These are phyloP conservation scores for Cryphonectria naterciae DNA, from an alignment of 2,329 filamentous ascomycete genomes.

Conservation along the genomic window DNA sequence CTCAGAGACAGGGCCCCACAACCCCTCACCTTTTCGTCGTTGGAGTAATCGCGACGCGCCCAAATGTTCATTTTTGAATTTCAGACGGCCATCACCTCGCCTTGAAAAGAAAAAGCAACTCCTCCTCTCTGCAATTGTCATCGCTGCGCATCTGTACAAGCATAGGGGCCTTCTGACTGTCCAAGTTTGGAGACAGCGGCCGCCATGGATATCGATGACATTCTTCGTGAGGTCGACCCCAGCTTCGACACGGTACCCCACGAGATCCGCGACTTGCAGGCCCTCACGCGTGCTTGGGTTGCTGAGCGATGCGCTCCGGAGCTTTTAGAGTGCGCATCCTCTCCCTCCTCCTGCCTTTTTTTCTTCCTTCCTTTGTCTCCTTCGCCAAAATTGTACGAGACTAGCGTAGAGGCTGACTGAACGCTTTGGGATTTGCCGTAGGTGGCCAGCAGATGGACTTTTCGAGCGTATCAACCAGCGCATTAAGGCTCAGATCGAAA, in stretches of 20 bases:
- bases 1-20: not conserved
- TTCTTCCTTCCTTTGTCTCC: not conserved
- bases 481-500: constrained; percentile 45
- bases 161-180: not conserved
- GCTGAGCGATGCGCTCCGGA: constrained; percentile 89
- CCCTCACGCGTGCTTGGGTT: constrained; percentile 89
- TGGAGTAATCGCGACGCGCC: constrained; percentile 4
- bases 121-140: not conserved
- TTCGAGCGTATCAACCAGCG: constrained; percentile 81
- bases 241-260: constrained; percentile 56
- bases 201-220: constrained; percentile 78
- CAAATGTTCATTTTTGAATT: not conserved
- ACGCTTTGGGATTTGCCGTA: constrained; percentile 34
- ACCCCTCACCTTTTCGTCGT: not conserved
- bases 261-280: constrained; percentile 78
- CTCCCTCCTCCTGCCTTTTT: not conserved
- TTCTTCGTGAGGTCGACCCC: constrained; percentile 74
- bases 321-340: constrained; percentile 68
- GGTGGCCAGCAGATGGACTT: constrained; percentile 70
- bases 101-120: no score
- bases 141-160: not conserved
- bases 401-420: not conserved
- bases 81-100: not conserved
- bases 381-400: constrained; percentile 29
- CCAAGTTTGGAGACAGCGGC: not conserved